Evolutionary conservation across 495 filamentous ascomycete species (phyloP).

Genomic region (Immersiella caudata): DNA sequence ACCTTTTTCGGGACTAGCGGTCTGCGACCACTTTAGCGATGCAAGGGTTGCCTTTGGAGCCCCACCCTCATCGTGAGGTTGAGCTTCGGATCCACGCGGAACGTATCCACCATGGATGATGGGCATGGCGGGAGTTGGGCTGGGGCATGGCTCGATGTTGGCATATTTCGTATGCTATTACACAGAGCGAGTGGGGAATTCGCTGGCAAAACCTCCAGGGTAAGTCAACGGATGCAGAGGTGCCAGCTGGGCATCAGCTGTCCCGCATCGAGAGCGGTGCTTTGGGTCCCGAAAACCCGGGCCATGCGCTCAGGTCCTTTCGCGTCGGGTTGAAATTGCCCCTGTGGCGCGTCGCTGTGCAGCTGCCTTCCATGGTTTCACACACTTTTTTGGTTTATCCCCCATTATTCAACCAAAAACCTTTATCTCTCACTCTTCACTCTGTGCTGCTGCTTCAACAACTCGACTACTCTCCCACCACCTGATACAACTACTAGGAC

Average conservation of each 20-base stretch:
- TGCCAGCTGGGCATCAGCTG: background rate
- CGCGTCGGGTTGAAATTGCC: slow-evolving; percentile 19
- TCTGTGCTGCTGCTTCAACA: background rate
- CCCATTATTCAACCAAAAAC: slow-evolving; percentile 6
- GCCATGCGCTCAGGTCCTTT: slow-evolving; percentile 4
- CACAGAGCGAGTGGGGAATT: background rate
- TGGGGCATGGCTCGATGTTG: background rate
- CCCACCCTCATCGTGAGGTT: background rate
- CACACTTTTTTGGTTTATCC: slow-evolving; percentile 8
- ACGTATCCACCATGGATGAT: background rate
- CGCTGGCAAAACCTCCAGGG: background rate
- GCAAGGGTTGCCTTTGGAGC: slow-evolving; percentile 3
- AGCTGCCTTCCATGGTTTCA: background rate
- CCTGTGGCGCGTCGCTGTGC: slow-evolving; percentile 14
- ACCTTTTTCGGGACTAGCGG: slow-evolving; percentile 17
- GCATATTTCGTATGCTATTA: background rate
- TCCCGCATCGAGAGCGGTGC: background rate
- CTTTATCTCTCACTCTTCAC: background rate
- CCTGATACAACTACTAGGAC: background rate
- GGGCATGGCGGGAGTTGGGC: background rate
- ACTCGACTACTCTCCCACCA: background rate
- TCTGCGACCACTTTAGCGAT: slow-evolving; percentile 17
- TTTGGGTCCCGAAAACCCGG: background rate
- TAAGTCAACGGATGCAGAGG: background rate
- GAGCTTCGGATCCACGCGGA: background rate